phyloP scores from a whole-genome alignment of 2,329 filamentous ascomycete species.

The Sclerotinia trifoliorum region DNA sequence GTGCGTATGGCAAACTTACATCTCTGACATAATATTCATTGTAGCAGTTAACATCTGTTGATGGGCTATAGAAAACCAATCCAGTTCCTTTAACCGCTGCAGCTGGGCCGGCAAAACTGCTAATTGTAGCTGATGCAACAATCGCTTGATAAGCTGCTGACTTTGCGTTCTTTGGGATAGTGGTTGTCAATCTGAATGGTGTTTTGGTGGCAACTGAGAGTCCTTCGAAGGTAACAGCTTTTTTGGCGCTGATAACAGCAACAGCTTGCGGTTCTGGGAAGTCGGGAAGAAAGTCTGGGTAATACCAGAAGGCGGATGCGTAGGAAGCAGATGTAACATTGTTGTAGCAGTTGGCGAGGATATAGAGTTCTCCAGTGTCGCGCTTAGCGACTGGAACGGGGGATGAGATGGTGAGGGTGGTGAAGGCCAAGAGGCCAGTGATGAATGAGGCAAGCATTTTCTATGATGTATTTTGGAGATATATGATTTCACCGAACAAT shows the following conservation, averaged over 20 bases:
- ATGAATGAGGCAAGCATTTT: constrained; percentile 15
- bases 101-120: constrained; percentile 10
- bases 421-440: constrained; percentile 7
- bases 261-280: constrained; percentile 14
- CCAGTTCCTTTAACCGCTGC: constrained; percentile 7
- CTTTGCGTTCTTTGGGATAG: background rate
- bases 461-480: background rate
- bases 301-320: constrained; percentile 20
- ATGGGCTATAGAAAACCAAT: constrained; percentile 6
- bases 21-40: constrained; percentile 17
- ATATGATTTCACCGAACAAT: background rate
- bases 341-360: constrained; percentile 20
- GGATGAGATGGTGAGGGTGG: background rate
- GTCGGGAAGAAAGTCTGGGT: constrained; percentile 18
- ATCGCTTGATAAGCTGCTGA: constrained; percentile 1
- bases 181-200: background rate
- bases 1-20: background rate
- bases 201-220: background rate
- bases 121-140: constrained; percentile 9
- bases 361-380: constrained; percentile 17
- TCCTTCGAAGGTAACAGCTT: constrained; percentile 6
- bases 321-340: constrained; percentile 12
- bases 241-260: constrained; percentile 7
- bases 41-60: constrained; percentile 8
- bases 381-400: constrained; percentile 6